phyloP scores from a whole-genome alignment of 805 yeast species.

The Nakazawaea ernobii region DNA sequence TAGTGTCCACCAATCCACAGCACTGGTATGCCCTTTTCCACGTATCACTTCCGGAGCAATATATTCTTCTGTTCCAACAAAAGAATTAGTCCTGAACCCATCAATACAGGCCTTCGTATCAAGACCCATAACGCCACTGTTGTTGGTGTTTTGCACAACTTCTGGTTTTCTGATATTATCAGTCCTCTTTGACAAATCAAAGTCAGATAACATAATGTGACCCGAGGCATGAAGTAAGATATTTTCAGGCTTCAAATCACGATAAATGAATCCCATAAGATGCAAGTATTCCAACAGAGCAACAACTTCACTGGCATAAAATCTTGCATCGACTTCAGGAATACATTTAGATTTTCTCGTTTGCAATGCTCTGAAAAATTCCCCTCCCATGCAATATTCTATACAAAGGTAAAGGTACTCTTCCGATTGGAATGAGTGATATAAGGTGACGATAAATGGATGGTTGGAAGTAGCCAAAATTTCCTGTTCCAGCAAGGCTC shows the following conservation, averaged over 20 bases:
- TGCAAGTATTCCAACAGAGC: slow-evolving; percentile 96
- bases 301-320: slow-evolving; percentile 94
- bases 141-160: slow-evolving; percentile 35
- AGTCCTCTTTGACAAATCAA: slow-evolving; percentile 89
- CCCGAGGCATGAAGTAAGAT: slow-evolving; percentile 93
- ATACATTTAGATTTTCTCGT: slow-evolving; percentile 84
- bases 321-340: slow-evolving; percentile 81
- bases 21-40: slow-evolving; percentile 96
- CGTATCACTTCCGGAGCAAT: slow-evolving; percentile 97
- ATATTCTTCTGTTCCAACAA: slow-evolving; percentile 98
- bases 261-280: slow-evolving; percentile 92
- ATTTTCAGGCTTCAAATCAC: slow-evolving; percentile 96
- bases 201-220: slow-evolving; percentile 95
- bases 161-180: slow-evolving; percentile 73
- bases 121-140: slow-evolving; percentile 47
- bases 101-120: slow-evolving; percentile 95
- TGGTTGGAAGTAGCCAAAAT: slow-evolving; percentile 92
- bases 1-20: slow-evolving; percentile 99
- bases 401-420: slow-evolving; percentile 89
- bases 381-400: slow-evolving; percentile 99
- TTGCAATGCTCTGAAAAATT: slow-evolving; percentile 92
- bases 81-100: slow-evolving; percentile 94
- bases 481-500: slow-evolving; percentile 96
- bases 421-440: slow-evolving; percentile 94
- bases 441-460: slow-evolving; percentile 93